A percentile compares a stretch with the other conserved stretches of the same genome.
phyloP scores from a whole-genome alignment of 495 filamentous ascomycete genomes.

The Neurospora sublineolata region DNA sequence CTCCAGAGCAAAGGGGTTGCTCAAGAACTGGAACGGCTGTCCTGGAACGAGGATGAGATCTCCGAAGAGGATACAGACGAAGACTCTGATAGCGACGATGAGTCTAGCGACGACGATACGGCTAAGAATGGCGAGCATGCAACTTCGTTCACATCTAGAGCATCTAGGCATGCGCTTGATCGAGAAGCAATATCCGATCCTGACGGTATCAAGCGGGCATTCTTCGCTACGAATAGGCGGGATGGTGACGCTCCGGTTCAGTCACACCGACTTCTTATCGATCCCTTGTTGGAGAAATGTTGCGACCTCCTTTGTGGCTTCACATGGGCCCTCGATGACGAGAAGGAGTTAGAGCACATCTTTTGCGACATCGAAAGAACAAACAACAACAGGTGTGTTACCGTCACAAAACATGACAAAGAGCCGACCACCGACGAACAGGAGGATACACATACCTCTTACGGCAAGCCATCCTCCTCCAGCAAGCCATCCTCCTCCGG shows the following conservation, averaged over 20 bases:
- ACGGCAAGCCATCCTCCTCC: background rate
- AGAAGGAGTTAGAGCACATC: background rate
- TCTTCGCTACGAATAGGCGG: background rate
- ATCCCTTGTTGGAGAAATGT: background rate
- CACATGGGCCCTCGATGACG: background rate
- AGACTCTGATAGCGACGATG: background rate
- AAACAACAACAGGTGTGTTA: background rate
- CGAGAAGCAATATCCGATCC: background rate
- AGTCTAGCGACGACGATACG: background rate
- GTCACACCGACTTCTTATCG: background rate
- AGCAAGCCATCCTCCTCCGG: background rate
- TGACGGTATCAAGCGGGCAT: background rate
- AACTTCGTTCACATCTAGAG: background rate
- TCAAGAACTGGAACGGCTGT: background rate
- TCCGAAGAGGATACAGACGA: background rate
- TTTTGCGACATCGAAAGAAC: background rate
- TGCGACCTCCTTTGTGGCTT: background rate
- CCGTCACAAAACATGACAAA: background rate
- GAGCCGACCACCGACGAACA: background rate
- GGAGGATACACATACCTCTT: background rate
- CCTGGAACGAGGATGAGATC: background rate
- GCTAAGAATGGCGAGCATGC: accelerated
- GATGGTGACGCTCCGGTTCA: background rate
- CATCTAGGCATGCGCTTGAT: background rate
- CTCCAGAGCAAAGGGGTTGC: background rate